These are phyloP conservation scores for Cercophora sp. DNA, from an alignment of 495 filamentous ascomycete species.

Conservation along the genomic window DNA sequence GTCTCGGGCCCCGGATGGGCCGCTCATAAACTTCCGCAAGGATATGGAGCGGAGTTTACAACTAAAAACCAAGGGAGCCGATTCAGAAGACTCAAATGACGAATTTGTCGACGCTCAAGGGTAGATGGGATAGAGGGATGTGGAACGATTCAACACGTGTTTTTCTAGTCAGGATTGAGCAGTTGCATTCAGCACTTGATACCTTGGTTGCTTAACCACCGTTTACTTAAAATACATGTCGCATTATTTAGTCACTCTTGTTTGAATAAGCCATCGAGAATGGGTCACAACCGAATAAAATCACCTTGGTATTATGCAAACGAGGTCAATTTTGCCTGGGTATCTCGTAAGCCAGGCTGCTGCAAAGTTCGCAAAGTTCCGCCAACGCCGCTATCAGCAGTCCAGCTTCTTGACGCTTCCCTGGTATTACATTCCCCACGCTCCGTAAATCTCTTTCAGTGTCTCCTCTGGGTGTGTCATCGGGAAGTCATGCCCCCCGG, in stretches of 20 bases:
- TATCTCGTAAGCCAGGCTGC: no score
- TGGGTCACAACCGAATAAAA: no score
- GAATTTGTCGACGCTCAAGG: constrained; percentile 32
- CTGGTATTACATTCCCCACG: constrained; percentile 30
- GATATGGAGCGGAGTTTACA: constrained; percentile 47
- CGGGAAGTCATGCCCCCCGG: constrained; percentile 51
- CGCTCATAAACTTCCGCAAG: constrained; percentile 48
- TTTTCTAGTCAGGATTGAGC: no score
- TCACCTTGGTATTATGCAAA: no score
- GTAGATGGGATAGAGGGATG: neutral
- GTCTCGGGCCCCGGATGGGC: constrained; percentile 24
- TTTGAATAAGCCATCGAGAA: no score
- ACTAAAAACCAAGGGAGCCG: constrained; percentile 15
- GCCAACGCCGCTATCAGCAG: neutral
- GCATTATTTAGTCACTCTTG: no score
- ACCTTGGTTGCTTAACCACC: no score
- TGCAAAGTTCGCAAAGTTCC: no score
- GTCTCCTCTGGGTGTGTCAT: constrained; percentile 38
- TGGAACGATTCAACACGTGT: no score
- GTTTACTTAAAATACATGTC: no score
- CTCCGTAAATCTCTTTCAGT: constrained; percentile 37
- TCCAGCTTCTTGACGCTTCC: neutral
- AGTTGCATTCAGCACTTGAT: no score
- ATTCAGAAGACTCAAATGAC: constrained; percentile 28
- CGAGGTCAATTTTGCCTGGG: no score